Base-by-base conservation (phyloP, 805 yeast species). In the Lipomyces chichibuensis region DNA sequence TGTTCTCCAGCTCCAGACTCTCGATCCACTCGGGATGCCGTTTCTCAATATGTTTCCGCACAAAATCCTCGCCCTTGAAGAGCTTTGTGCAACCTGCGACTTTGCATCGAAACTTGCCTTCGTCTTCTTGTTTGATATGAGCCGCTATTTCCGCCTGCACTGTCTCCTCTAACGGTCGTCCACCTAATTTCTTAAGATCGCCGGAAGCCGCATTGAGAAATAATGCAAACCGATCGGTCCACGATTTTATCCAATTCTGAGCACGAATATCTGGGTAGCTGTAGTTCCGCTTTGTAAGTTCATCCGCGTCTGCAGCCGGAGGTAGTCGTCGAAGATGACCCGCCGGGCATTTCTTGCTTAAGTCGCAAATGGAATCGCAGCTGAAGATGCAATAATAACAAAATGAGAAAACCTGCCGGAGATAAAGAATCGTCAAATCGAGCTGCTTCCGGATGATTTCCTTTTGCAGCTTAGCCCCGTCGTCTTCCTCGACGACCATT, bases 21-120 rank as follows among this genome's bases (percentile, higher is more conserved):
- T 56, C 62, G 17, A 64, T 35, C 57, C 69, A 70, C 7, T 70
- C 73, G n/a, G 59, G 57, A 59, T 70, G 73, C 57, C 69, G 65
- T 29, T 64, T 69, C 49, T 49, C 64, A 27, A 70, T 69, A 35
- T 70, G 73, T 35, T 70, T 70, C 23, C 55, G 54, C 32, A 70
- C 73, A 37, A 69, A 70, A n/a, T 69, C 72, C 39, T 58, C 72
- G 3, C 70, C 73, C 43, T 65, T 64, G 57, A 70, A 70, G 13
- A 70, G 62, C 43, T 70, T 70, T 14, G 69, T 64, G 56, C 73
- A 70, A 1, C 59, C 51, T 25, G 63, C 73, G 27, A 70, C 72
- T 27, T 63, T 63, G 58, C 73, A 70, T n/a, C 73, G 55, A 27
- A 49, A 70, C 60, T 64, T 69, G 25, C 58, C 57, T 23, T 71